Conservation (phyloP, 129 eudicot genomes). For the Pittosporum tobira region DNA sequence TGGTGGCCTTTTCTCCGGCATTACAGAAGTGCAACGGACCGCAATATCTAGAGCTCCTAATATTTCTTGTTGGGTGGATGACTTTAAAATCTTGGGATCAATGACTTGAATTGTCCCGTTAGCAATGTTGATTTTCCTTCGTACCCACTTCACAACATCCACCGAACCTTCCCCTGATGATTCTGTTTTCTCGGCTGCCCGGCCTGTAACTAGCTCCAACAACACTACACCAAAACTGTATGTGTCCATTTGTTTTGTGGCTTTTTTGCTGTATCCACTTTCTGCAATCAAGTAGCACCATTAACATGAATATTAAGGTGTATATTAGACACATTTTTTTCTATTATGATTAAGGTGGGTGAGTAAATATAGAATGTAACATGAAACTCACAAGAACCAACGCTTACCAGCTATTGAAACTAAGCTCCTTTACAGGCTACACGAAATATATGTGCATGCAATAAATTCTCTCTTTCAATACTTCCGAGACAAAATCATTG, state of each 20-base stretch:
- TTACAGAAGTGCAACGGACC: slow-evolving; percentile 51
- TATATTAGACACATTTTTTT: too few species aligned
- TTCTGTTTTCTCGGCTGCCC: slow-evolving; percentile 41
- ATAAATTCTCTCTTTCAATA: too few species aligned
- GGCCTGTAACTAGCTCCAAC: slow-evolving; percentile 74
- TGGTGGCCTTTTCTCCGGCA: slow-evolving; percentile 82
- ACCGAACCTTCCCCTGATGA: slow-evolving; percentile 38
- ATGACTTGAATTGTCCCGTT: slow-evolving; percentile 54
- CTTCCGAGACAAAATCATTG: too few species aligned
- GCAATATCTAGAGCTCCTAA: slow-evolving; percentile 60
- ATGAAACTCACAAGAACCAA: too few species aligned
- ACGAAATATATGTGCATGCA: too few species aligned
- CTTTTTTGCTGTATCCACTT: slow-evolving; percentile 56
- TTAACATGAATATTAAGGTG: not conserved
- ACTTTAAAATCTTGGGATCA: slow-evolving; percentile 52
- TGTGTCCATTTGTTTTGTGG: slow-evolving; percentile 65
- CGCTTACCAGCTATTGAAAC: too few species aligned
- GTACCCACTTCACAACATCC: slow-evolving; percentile 75
- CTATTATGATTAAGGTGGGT: too few species aligned
- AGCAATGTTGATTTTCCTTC: slow-evolving; percentile 74
- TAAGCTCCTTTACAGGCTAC: too few species aligned
- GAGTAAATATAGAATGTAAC: too few species aligned
- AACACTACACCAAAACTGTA: slow-evolving; percentile 81
- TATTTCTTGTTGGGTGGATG: slow-evolving; percentile 35
- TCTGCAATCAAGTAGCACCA: slow-evolving; percentile 37